Evolutionary conservation across 140 eudicot species (phyloP).

Genomic region (Flaveria floridana): DNA sequence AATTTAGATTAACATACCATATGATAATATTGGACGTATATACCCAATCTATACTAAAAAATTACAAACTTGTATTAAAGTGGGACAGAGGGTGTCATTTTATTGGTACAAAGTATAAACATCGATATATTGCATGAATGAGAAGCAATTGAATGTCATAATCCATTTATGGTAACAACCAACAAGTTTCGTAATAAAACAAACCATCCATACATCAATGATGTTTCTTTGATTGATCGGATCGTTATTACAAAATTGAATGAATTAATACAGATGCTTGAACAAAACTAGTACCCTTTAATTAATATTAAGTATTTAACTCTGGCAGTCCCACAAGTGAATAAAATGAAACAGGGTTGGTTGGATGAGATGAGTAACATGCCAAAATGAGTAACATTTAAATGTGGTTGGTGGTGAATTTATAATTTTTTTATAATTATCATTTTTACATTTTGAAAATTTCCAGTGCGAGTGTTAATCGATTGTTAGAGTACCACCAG

Average conservation of each 20-base stretch:
- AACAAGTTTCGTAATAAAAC: conserved; percentile 10
- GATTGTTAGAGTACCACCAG: too few species aligned
- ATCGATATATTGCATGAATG: conserved; percentile 24
- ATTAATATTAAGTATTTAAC: neutral
- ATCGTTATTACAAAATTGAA: conserved; percentile 15
- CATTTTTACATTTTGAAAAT: too few species aligned
- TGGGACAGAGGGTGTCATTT: neutral
- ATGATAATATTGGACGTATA: conserved; percentile 12
- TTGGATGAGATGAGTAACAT: neutral
- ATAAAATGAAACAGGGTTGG: conserved; percentile 25
- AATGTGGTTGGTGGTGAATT: neutral
- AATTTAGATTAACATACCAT: conserved; percentile 20
- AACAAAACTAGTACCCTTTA: neutral
- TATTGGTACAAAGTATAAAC: conserved; percentile 17
- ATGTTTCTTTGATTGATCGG: conserved; percentile 8
- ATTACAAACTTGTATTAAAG: conserved; percentile 6
- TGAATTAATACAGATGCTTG: conserved; percentile 6
- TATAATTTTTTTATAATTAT: too few species aligned
- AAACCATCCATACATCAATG: conserved; percentile 21
- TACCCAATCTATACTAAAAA: neutral
- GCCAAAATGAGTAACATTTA: neutral
- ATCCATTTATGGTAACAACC: neutral
- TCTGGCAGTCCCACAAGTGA: neutral
- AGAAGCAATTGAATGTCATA: conserved; percentile 12
- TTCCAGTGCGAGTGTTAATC: too few species aligned